phyloP scores from a whole-genome alignment of 495 filamentous ascomycete genomes.

The Staphylotrichum tortipilum region DNA sequence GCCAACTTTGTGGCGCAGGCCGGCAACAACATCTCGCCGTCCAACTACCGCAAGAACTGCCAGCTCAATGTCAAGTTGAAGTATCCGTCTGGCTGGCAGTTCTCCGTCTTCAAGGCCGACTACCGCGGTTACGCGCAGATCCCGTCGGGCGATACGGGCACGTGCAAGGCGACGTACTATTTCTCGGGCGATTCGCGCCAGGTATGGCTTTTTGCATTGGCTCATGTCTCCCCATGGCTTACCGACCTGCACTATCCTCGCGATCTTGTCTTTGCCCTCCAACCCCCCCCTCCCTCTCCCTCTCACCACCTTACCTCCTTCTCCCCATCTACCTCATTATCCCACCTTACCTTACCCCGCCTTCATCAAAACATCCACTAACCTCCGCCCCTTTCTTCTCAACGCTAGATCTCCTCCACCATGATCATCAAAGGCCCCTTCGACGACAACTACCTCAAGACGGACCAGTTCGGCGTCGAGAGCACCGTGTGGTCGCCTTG shows the following conservation, averaged over 20 bases:
- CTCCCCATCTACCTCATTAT: too few relatives aligned
- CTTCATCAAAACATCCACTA: too few relatives aligned
- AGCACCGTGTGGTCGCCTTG: conserved; percentile 38
- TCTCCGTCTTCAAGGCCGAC: conserved; percentile 42
- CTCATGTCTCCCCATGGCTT: too few relatives aligned
- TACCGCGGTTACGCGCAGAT: conserved; percentile 43
- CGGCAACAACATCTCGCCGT: conserved; percentile 29
- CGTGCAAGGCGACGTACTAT: conserved; percentile 43
- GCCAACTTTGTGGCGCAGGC: conserved; percentile 38
- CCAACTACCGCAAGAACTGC: conserved; percentile 42
- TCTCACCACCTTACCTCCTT: too few relatives aligned
- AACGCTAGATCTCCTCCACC: conserved; percentile 22
- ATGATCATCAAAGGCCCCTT: conserved; percentile 29
- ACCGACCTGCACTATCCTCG: too few relatives aligned
- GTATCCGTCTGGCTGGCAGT: conserved; percentile 46
- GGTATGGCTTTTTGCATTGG: conserved; percentile 8
- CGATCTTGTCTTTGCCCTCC: too few relatives aligned
- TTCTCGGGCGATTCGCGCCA: conserved; percentile 36
- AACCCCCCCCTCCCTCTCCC: too few relatives aligned
- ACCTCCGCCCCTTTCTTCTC: background rate
- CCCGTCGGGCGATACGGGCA: conserved; percentile 35
- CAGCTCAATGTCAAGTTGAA: conserved; percentile 42
- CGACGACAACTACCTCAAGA: conserved; percentile 31
- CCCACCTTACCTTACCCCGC: too few relatives aligned
- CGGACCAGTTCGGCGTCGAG: conserved; percentile 29